Percentiles rank a stretch among this genome's conserved stretches.
Conservation (phyloP, 2,329 filamentous ascomycete genomes). For the Nakataea oryzae region DNA sequence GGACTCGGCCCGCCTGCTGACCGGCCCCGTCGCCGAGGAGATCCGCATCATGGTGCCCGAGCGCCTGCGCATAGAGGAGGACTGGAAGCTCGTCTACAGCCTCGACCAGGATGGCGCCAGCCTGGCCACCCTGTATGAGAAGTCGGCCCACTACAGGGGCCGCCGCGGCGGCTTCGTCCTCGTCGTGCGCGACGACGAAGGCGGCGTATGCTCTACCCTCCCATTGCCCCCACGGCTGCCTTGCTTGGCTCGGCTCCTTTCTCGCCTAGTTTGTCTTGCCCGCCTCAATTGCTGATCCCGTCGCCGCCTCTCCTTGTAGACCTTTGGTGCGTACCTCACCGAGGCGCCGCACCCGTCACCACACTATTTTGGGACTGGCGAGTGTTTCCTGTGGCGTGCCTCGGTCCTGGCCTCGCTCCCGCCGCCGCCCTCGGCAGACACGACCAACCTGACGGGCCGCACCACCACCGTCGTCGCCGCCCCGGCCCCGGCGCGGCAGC, state of each 20-base stretch:
- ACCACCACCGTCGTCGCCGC: constrained; percentile 27
- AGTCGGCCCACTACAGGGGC: constrained; percentile 56
- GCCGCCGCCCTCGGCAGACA: constrained; percentile 54
- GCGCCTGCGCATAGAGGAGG: constrained; percentile 74
- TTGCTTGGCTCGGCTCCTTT: not conserved
- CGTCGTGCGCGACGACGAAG: constrained; percentile 68
- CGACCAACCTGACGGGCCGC: constrained; percentile 30
- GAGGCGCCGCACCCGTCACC: constrained; percentile 72
- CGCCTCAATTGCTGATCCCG: not conserved
- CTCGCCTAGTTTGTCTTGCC: not conserved
- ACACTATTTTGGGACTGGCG: constrained; percentile 90
- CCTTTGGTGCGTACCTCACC: constrained; percentile 90
- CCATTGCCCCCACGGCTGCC: too few relatives aligned
- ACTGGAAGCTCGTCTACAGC: constrained; percentile 81
- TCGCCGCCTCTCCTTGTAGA: constrained; percentile 24
- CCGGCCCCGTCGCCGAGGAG: constrained; percentile 72
- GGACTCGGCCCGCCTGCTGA: constrained; percentile 55
- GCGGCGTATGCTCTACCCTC: constrained; percentile 49
- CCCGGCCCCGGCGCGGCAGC: constrained; percentile 8
- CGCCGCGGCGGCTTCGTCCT: constrained; percentile 80
- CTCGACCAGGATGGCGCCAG: constrained; percentile 88
- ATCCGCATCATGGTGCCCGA: constrained; percentile 83
- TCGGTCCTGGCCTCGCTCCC: constrained; percentile 57
- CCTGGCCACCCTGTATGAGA: constrained; percentile 74
- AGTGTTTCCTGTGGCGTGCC: constrained; percentile 87